Evolutionary conservation across 805 yeast species (phyloP).

Genomic region (Candida orba): DNA sequence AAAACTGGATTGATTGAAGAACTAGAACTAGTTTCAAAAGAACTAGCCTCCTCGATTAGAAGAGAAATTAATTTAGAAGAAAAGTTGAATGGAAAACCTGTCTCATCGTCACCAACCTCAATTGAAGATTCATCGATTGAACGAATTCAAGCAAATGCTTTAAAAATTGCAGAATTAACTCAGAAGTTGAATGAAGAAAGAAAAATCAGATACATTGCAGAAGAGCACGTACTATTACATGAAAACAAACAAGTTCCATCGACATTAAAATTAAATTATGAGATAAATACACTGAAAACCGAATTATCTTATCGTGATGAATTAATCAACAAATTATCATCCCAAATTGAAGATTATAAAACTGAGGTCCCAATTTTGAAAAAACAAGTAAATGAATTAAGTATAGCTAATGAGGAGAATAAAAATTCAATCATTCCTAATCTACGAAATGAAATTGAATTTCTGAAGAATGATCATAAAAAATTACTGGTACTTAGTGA

Average conservation of each 20-base stretch:
- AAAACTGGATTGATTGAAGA: constrained; percentile 55
- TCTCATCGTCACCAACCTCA: constrained; percentile 3
- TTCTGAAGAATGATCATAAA: constrained; percentile 23
- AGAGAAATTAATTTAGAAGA: constrained; percentile 60
- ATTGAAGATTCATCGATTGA: not conserved
- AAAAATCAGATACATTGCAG: constrained; percentile 58
- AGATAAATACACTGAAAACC: constrained; percentile 44
- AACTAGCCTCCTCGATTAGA: constrained; percentile 63
- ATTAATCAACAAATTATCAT: constrained; percentile 36
- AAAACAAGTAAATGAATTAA: constrained; percentile 33
- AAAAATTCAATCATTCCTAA: constrained; percentile 39
- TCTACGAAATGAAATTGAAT: constrained; percentile 34
- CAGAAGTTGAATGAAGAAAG: constrained; percentile 58
- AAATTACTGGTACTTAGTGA: constrained; percentile 19
- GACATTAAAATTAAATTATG: constrained; percentile 47
- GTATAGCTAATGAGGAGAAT: constrained; percentile 34
- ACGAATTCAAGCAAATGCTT: constrained; percentile 29
- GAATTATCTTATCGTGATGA: constrained; percentile 44
- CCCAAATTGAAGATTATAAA: constrained; percentile 36
- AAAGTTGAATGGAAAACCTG: constrained; percentile 21
- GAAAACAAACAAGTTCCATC: constrained; percentile 49
- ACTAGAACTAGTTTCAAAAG: constrained; percentile 60
- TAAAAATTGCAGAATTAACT: constrained; percentile 44
- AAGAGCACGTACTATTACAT: constrained; percentile 54
- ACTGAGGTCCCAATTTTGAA: constrained; percentile 31